Evolutionary conservation across 805 yeast genomes (phyloP).

Genomic region (Helenozyma rhizophorensis): DNA sequence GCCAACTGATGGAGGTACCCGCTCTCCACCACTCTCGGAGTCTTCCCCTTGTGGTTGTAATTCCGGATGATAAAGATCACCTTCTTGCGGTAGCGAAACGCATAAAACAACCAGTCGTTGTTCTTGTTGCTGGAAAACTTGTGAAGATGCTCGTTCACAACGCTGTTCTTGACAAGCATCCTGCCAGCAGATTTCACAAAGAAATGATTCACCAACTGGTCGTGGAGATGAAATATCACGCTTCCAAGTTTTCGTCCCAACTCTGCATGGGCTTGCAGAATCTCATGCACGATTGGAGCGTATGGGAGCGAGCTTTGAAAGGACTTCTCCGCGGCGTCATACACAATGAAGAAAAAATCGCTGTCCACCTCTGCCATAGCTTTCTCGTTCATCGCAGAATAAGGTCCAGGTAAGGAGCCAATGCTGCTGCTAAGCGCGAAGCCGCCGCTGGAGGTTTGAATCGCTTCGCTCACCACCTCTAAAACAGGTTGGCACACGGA

Average conservation of each 20-base stretch:
- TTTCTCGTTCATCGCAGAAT: constrained; percentile 8
- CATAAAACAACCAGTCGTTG: constrained; percentile 42
- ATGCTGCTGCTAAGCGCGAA: constrained; percentile 24
- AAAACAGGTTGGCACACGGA: constrained; percentile 17
- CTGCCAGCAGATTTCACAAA: constrained; percentile 19
- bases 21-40: constrained; percentile 7
- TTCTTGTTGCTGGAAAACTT: constrained; percentile 34
- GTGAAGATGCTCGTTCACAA: constrained; percentile 34
- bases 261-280: background rate
- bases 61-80: constrained; percentile 34
- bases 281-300: constrained; percentile 16
- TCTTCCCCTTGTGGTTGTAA: constrained; percentile 20
- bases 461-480: constrained; percentile 18
- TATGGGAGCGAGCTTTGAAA: constrained; percentile 36
- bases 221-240: constrained; percentile 31
- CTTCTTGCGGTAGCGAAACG: constrained; percentile 25
- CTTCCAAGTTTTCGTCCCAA: background rate
- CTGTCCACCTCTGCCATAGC: constrained; percentile 17
- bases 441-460: constrained; percentile 10
- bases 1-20: constrained; percentile 13
- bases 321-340: constrained; percentile 19
- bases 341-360: constrained; percentile 36
- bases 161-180: constrained; percentile 18
- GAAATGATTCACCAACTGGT: constrained; percentile 31
- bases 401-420: constrained; percentile 24